phyloP scores from a whole-genome alignment of 805 yeast genomes.

The Pichia sporocuriosa region DNA sequence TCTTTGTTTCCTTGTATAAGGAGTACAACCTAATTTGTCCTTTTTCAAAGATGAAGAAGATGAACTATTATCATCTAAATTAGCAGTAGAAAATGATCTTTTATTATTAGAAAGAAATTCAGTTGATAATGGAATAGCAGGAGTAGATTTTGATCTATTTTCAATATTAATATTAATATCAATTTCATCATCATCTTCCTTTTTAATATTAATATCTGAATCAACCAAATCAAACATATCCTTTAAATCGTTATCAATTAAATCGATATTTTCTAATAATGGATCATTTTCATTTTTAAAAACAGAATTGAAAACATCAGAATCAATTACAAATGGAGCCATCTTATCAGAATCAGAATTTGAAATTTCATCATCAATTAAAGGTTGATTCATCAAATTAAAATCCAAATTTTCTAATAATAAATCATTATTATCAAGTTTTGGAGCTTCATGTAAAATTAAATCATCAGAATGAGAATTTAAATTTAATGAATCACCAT shows the following conservation, averaged over 20 bases:
- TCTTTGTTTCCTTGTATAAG: constrained; percentile 76
- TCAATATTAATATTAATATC: background rate
- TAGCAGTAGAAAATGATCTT: constrained; percentile 23
- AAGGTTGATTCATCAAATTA: background rate
- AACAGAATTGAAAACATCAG: constrained; percentile 46
- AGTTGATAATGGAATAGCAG: constrained; percentile 1
- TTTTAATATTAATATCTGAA: constrained; percentile 1
- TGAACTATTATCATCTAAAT: constrained; percentile 1
- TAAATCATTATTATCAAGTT: constrained; percentile 5
- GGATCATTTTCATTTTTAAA: constrained; percentile 51
- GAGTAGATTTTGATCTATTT: constrained; percentile 11
- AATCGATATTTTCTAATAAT: constrained; percentile 34
- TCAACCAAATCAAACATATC: constrained; percentile 7
- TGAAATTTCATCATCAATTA: background rate
- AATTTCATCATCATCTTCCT: constrained; percentile 3
- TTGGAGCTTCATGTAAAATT: constrained; percentile 8
- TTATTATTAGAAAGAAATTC: constrained; percentile 1
- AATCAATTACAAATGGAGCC: constrained; percentile 48
- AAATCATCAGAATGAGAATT: background rate
- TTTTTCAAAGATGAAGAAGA: constrained; percentile 27
- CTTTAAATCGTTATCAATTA: constrained; percentile 9
- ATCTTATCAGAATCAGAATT: constrained; percentile 11
- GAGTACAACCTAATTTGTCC: constrained; percentile 70
- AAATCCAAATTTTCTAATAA: constrained; percentile 10
- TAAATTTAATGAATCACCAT: background rate